phyloP scores from a whole-genome alignment of 23 red algal species.

The Gracilaria domingensis region DNA sequence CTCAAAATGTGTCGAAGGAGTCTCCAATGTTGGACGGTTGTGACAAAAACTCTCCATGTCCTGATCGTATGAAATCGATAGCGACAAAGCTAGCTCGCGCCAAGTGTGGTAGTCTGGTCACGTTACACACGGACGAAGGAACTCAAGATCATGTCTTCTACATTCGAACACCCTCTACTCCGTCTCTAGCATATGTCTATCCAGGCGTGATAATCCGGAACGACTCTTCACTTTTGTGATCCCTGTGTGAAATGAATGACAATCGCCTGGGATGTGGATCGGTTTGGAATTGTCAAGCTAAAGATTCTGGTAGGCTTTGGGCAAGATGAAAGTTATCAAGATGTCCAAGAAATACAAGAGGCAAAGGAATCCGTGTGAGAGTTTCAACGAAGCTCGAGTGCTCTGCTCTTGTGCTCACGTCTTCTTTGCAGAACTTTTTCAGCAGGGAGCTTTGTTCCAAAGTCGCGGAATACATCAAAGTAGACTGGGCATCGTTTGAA shows the following conservation, averaged over 20 bases:
- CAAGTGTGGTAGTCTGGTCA: no score
- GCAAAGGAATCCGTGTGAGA: not conserved
- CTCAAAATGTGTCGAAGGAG: no score
- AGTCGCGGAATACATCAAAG: not conserved
- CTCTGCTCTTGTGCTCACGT: not conserved
- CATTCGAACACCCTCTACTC: not conserved
- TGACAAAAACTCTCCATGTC: no score
- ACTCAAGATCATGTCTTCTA: not conserved
- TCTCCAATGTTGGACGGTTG: no score
- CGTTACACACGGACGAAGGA: no score
- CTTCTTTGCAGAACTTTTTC: not conserved
- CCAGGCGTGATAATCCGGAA: not conserved
- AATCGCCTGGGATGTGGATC: not conserved
- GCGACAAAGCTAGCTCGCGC: no score
- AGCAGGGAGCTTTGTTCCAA: not conserved
- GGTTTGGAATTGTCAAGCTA: not conserved
- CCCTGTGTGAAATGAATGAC: not conserved
- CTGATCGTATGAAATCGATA: no score
- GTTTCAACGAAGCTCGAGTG: not conserved
- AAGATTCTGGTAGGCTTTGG: not conserved
- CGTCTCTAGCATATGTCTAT: not conserved
- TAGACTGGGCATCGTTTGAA: not conserved
- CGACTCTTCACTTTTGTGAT: not conserved
- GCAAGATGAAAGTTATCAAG: not conserved
- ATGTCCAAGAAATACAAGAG: not conserved